A percentile compares a stretch with the other conserved stretches of the same genome.
Conservation (phyloP, 352 stramenopile species). For the Globisporangium parvum region DNA sequence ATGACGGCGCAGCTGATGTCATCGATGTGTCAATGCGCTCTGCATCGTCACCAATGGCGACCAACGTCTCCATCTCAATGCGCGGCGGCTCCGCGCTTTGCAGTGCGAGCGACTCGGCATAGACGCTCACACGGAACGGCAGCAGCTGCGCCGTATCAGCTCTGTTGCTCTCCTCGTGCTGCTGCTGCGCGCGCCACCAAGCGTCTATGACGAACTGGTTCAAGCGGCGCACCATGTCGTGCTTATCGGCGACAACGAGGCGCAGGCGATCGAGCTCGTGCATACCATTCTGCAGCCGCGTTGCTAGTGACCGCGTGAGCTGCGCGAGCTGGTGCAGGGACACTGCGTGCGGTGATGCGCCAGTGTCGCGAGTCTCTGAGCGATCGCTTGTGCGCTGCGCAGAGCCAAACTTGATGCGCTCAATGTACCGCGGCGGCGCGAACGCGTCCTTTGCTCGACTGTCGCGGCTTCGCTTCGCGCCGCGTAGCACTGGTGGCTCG, state of each 20-base stretch:
- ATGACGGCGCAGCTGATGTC: background rate
- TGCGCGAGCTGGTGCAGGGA: conserved; percentile 36
- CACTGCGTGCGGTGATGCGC: conserved; percentile 2
- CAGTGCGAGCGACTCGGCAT: background rate
- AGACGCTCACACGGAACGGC: background rate
- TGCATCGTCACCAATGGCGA: background rate
- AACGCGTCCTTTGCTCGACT: conserved; percentile 8
- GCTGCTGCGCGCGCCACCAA: conserved; percentile 16
- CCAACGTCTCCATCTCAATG: conserved; percentile 8
- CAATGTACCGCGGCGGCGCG: conserved; percentile 36
- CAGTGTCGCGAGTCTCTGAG: background rate
- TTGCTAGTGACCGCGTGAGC: conserved; percentile 35
- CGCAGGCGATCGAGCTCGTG: conserved; percentile 32
- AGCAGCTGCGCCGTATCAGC: background rate
- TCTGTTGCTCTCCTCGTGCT: background rate
- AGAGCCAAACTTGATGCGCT: conserved; percentile 44
- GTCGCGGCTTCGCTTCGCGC: conserved; percentile 28
- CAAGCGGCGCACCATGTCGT: conserved; percentile 18
- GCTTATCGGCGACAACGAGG: conserved; percentile 38
- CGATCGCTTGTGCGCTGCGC: conserved; percentile 10
- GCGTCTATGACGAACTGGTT: conserved; percentile 28
- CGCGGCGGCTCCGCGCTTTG: background rate
- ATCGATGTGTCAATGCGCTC: background rate
- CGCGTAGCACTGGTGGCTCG: conserved; percentile 14
- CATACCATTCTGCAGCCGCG: conserved; percentile 29